phyloP scores from a whole-genome alignment of 129 eudicot genomes.

The Glebionis coronaria region DNA sequence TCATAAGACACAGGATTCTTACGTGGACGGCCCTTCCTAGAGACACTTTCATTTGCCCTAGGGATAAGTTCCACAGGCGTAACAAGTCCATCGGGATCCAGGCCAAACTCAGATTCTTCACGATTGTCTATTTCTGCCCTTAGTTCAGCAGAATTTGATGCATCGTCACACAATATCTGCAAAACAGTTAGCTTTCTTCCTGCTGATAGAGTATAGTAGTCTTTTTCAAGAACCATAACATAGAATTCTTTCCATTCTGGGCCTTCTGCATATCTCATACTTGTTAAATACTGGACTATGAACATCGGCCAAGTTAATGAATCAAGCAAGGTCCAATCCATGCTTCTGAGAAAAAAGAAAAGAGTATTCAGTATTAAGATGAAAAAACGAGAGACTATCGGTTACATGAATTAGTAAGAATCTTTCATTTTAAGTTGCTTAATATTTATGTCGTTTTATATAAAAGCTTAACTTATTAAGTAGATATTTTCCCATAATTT shows the following conservation, averaged over 20 bases:
- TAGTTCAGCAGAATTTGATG: slow-evolving; percentile 65
- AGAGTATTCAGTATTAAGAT: background rate
- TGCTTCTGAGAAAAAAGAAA: slow-evolving; percentile 41
- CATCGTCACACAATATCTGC: slow-evolving; percentile 89
- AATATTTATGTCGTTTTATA: no score
- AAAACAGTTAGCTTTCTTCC: slow-evolving; percentile 58
- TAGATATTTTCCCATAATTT: no score
- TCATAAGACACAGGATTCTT: slow-evolving; percentile 53
- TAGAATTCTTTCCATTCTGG: slow-evolving; percentile 78
- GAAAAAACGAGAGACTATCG: slow-evolving; percentile 1
- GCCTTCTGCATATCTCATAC: slow-evolving; percentile 63
- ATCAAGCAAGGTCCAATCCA: slow-evolving; percentile 97
- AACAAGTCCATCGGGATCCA: slow-evolving; percentile 43
- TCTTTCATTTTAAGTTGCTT: slow-evolving; percentile 8
- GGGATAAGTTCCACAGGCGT: slow-evolving; percentile 40
- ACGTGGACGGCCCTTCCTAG: slow-evolving; percentile 21
- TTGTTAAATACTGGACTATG: slow-evolving; percentile 65
- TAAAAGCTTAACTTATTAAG: no score
- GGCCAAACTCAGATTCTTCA: slow-evolving; percentile 69
- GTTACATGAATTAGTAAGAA: background rate
- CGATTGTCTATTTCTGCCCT: slow-evolving; percentile 81
- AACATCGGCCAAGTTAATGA: slow-evolving; percentile 89
- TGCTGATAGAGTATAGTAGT: slow-evolving; percentile 68
- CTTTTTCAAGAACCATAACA: slow-evolving; percentile 53
- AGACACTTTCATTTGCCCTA: slow-evolving; percentile 23